Percentiles rank a stretch among this genome's conserved stretches.
phyloP scores from a whole-genome alignment of 192 early-diverging fungal species.

The Funneliformis geosporum region DNA sequence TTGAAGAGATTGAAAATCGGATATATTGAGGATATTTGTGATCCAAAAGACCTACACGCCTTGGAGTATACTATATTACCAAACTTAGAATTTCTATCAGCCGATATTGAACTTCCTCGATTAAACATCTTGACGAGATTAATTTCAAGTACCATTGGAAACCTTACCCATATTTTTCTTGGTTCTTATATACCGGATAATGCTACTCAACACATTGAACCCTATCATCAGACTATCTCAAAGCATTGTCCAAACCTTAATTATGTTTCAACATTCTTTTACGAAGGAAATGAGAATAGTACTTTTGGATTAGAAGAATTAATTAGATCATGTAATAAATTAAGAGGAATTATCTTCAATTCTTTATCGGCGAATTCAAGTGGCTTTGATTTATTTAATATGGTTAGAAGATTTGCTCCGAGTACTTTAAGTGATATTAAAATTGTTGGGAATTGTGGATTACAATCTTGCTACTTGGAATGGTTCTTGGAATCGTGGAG shows the following conservation, averaged over 20 bases:
- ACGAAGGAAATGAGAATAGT: background rate
- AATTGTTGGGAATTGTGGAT: background rate
- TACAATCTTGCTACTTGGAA: background rate
- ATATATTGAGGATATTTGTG: background rate
- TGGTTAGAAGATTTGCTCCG: background rate
- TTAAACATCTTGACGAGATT: background rate
- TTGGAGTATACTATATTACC: background rate
- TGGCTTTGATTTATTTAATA: background rate
- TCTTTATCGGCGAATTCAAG: background rate
- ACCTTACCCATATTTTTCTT: background rate
- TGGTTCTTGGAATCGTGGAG: background rate
- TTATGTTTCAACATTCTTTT: background rate
- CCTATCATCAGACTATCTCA: background rate
- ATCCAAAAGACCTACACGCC: background rate
- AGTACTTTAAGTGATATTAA: background rate
- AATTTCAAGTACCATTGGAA: background rate
- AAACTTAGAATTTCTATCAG: background rate
- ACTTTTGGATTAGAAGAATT: background rate
- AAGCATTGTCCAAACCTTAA: background rate
- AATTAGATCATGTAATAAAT: background rate
- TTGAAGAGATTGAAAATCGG: background rate
- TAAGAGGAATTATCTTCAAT: background rate
- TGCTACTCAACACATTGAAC: background rate
- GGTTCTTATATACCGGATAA: background rate
- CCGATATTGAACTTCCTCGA: background rate